phyloP scores from a whole-genome alignment of 306 rosid species.

The Casuarina equisetifolia region DNA sequence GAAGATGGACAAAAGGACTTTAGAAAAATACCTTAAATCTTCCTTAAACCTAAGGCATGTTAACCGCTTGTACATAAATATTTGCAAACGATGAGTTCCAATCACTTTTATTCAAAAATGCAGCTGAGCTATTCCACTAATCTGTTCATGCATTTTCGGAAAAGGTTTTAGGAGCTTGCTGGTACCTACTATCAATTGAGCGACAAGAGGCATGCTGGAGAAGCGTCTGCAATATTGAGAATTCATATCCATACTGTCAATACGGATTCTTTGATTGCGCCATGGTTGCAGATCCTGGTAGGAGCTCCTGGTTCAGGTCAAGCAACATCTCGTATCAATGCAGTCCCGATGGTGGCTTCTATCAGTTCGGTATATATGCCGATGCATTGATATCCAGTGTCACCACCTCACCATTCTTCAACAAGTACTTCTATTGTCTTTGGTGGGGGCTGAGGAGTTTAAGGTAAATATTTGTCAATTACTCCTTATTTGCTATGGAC shows the following conservation, averaged over 20 bases:
- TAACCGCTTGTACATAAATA: too few species aligned
- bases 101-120: too few species aligned
- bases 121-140: too few species aligned
- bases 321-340: slow-evolving; percentile 61
- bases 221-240: slow-evolving; percentile 52
- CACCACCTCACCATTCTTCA: slow-evolving; percentile 64
- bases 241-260: slow-evolving; percentile 34
- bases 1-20: too few species aligned
- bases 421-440: slow-evolving; percentile 72
- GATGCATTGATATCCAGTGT: slow-evolving; percentile 64
- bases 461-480: slow-evolving; percentile 37
- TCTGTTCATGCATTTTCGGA: background rate
- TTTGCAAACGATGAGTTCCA: too few species aligned
- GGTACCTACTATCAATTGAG: slow-evolving; percentile 88
- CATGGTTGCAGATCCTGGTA: slow-evolving; percentile 30
- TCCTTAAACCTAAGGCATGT: too few species aligned
- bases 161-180: slow-evolving; percentile 93
- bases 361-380: slow-evolving; percentile 73
- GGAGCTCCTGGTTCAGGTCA: slow-evolving; percentile 59
- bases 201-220: slow-evolving; percentile 96
- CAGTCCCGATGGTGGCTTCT: slow-evolving; percentile 44
- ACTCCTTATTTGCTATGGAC: too few species aligned
- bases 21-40: too few species aligned
- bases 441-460: slow-evolving; percentile 79
- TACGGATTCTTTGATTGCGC: slow-evolving; percentile 65